Percentiles rank a stretch among this genome's conserved stretches.
phyloP scores from a whole-genome alignment of 306 rosid genomes.

The Oxytropis ochrocephala region DNA sequence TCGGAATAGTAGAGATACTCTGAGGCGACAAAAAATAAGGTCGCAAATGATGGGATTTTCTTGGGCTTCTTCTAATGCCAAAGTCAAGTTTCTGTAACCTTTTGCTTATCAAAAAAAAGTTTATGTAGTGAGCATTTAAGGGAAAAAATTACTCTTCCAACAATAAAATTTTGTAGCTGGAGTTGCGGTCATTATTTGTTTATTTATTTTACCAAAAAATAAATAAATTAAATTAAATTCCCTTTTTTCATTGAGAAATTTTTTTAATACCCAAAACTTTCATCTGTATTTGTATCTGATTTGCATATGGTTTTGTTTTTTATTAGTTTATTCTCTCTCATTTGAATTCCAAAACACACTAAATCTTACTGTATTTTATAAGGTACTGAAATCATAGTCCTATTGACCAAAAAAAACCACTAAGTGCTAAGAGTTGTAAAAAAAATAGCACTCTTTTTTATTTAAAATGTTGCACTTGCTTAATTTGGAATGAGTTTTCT shows the following conservation, averaged over 20 bases:
- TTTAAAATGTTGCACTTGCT: not conserved
- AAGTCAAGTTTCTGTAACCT: conserved; percentile 48
- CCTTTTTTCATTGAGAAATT: not conserved
- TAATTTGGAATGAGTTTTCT: no score
- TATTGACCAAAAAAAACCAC: no score
- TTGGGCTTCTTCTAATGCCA: conserved; percentile 77
- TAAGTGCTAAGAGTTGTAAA: no score
- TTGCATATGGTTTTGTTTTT: no score
- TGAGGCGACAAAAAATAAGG: conserved; percentile 59
- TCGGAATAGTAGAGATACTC: conserved; percentile 39
- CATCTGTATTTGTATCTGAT: no score
- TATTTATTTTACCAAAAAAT: not conserved
- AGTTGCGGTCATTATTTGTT: not conserved
- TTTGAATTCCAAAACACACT: no score
- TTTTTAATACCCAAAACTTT: no score
- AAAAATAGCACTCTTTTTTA: no score
- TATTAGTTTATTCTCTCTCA: no score
- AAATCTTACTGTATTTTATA: no score
- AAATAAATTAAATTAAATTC: not conserved
- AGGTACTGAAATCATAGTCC: no score
- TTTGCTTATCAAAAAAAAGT: no score
- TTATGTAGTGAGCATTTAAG: not conserved
- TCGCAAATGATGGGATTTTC: conserved; percentile 70
- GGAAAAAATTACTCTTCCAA: not conserved
- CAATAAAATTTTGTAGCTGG: not conserved